A percentile compares a stretch with the other conserved stretches of the same genome.
Evolutionary conservation across 2,329 filamentous ascomycete species (phyloP).

Genomic region (Verticillium albo-atrum): DNA sequence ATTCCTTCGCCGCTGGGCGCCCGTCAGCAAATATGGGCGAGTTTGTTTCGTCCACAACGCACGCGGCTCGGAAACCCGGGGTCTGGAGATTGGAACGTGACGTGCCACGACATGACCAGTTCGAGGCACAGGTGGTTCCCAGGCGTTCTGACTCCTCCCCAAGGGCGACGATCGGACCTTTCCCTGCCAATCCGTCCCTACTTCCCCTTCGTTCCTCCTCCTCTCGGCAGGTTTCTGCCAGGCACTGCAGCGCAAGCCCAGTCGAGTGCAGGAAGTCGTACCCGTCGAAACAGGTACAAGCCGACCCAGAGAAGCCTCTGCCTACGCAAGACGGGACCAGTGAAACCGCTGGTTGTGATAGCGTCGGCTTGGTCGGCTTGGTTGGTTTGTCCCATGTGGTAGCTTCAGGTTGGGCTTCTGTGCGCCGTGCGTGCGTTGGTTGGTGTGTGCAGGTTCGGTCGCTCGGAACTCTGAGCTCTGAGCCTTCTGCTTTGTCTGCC

Average conservation of each 20-base stretch:
- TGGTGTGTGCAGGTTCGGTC: neutral
- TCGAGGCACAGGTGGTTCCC: neutral
- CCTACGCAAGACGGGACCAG: neutral
- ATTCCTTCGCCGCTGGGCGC: neutral
- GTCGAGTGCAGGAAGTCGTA: neutral
- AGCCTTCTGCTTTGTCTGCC: neutral
- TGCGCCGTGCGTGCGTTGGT: neutral
- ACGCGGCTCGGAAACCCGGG: neutral
- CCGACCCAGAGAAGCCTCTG: neutral
- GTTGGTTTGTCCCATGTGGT: neutral
- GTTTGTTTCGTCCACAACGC: neutral
- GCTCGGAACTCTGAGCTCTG: neutral
- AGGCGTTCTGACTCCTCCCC: neutral
- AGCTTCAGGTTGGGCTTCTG: neutral
- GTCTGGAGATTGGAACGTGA: neutral
- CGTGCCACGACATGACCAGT: neutral
- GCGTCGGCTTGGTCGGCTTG: neutral
- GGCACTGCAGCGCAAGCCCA: neutral
- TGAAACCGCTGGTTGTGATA: neutral
- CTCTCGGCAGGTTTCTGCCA: neutral
- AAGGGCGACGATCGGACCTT: neutral
- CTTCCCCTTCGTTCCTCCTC: neutral
- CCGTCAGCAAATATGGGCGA: neutral
- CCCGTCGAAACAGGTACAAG: neutral
- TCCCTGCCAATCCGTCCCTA: neutral